phyloP scores from a whole-genome alignment of 768 basidiomycete genomes.

The Kondoa malvinella region DNA sequence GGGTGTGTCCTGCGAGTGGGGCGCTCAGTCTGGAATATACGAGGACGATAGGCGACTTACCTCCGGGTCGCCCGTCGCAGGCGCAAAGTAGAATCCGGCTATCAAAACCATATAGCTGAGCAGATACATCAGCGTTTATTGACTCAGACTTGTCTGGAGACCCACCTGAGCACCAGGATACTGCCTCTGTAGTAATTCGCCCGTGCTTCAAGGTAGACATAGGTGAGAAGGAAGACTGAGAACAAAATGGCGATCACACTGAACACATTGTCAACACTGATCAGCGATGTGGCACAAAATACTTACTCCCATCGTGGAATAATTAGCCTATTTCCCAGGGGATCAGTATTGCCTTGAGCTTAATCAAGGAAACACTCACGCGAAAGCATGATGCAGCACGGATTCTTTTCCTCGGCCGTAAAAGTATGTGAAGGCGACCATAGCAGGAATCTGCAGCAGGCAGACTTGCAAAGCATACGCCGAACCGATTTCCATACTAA shows the following conservation, averaged over 20 bases:
- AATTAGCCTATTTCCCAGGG: constrained; percentile 48
- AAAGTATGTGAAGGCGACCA: constrained; percentile 97
- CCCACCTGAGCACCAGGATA: constrained; percentile 77
- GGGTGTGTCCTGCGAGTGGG: background rate
- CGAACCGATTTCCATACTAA: constrained; percentile 96
- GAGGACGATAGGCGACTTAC: background rate
- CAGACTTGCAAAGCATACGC: constrained; percentile 98
- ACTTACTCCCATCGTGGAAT: constrained; percentile 82
- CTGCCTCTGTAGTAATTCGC: constrained; percentile 88
- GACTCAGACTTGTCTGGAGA: constrained; percentile 15
- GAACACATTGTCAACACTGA: background rate
- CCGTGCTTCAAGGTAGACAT: constrained; percentile 76
- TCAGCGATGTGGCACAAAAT: background rate
- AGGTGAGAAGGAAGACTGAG: constrained; percentile 93
- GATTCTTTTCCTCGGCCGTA: constrained; percentile 70
- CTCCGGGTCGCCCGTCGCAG: constrained; percentile 6
- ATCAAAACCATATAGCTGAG: constrained; percentile 73
- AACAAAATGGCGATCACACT: constrained; percentile 72
- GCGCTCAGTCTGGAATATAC: background rate
- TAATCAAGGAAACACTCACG: constrained; percentile 42
- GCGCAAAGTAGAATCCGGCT: constrained; percentile 74
- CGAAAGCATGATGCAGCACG: constrained; percentile 73
- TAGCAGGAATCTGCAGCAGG: constrained; percentile 88
- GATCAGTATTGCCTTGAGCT: no score
- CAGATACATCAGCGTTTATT: constrained; percentile 10